A percentile compares a stretch with the other conserved stretches of the same genome.
These are phyloP conservation scores for Hyphodiscus hymeniophilus DNA, from an alignment of 495 filamentous ascomycete genomes.

Conservation along the genomic window DNA sequence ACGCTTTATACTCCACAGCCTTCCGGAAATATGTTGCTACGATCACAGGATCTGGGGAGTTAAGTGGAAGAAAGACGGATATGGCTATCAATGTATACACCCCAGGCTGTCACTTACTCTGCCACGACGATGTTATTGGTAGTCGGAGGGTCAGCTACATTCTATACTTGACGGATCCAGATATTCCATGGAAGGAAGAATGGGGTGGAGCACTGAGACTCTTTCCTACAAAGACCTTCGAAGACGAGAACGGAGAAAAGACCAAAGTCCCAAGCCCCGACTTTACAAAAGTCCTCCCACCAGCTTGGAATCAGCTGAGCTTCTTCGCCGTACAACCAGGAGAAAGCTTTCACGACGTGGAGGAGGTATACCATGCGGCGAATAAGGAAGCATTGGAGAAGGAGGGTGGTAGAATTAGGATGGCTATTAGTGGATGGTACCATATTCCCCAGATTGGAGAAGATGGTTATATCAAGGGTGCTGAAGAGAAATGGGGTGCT, in stretches of 20 bases:
- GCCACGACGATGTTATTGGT: constrained; percentile 98
- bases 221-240: constrained; percentile 63
- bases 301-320: constrained; percentile 92
- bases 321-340: constrained; percentile 98
- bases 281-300: constrained; percentile 69
- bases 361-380: constrained; percentile 79
- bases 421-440: constrained; percentile 99
- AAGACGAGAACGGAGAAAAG: constrained; percentile 57
- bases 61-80: constrained; percentile 93
- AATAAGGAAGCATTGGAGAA: constrained; percentile 43
- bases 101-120: constrained; percentile 88
- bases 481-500: constrained; percentile 80
- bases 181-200: constrained; percentile 79
- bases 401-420: constrained; percentile 67
- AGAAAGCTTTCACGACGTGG: constrained; percentile 96
- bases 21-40: constrained; percentile 84
- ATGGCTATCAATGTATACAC: constrained; percentile 99
- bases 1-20: constrained; percentile 81
- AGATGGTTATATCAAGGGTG: constrained; percentile 79
- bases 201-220: constrained; percentile 93
- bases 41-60: constrained; percentile 73
- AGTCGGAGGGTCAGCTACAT: constrained; percentile 92
- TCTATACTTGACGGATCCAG: constrained; percentile 89
- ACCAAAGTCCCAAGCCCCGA: constrained; percentile 70
- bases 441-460: constrained; percentile 96